phyloP scores from a whole-genome alignment of 768 basidiomycete genomes.

The Tephrocybe sp. region DNA sequence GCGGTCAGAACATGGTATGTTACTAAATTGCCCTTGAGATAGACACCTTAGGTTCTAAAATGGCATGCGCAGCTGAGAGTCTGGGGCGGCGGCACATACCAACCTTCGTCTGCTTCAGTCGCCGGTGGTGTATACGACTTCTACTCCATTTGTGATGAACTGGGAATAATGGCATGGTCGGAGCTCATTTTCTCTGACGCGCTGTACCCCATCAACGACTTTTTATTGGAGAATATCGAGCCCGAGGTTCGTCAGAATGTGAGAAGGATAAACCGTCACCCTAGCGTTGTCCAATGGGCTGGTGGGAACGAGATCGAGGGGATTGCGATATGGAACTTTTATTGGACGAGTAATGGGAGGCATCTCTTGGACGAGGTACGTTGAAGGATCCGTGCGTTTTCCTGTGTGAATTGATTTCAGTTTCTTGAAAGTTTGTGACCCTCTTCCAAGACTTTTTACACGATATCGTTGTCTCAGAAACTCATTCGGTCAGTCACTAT shows the following conservation, averaged over 20 bases:
- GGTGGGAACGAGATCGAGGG: conserved; percentile 65
- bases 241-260: conserved; percentile 61
- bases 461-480: conserved; percentile 47
- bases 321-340: conserved; percentile 41
- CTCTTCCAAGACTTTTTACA: conserved; percentile 56
- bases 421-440: conserved; percentile 31
- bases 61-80: conserved; percentile 54
- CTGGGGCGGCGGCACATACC: conserved; percentile 60
- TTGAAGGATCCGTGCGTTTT: not conserved
- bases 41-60: not conserved
- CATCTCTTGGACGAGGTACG: conserved; percentile 51
- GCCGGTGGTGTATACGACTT: conserved; percentile 53
- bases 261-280: conserved; percentile 54
- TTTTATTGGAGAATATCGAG: conserved; percentile 48
- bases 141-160: conserved; percentile 57
- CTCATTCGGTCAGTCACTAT: conserved; percentile 39
- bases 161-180: conserved; percentile 62
- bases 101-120: conserved; percentile 39
- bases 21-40: not conserved
- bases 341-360: conserved; percentile 38
- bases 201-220: conserved; percentile 55
- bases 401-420: not conserved
- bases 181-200: conserved; percentile 62
- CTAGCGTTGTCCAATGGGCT: conserved; percentile 60
- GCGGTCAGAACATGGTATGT: conserved; percentile 61